Base-by-base conservation (phyloP, 495 filamentous ascomycete genomes). In the Aspergillus homomorphus region DNA sequence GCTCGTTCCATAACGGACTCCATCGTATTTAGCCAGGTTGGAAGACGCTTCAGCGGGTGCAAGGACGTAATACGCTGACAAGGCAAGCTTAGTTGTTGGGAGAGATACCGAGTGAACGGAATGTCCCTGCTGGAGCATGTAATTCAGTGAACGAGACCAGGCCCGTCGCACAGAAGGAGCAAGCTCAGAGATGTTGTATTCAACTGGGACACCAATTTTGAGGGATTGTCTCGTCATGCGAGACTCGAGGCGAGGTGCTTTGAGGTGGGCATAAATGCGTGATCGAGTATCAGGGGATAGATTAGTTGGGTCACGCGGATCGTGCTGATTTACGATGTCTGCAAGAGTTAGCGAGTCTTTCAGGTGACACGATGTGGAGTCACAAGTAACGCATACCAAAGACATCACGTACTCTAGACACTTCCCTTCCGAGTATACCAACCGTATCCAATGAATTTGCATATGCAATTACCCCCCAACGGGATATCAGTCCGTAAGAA, bases 11-110 rank as follows among this genome's bases (percentile, higher is more conserved):
- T 96, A 99, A 16, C 94, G 87, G 12, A 97, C 82, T 8, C 95
- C 94, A 65, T 99, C 94, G 69, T 96, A 99, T 72, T 94, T 96
- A 50, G 94, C 89, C n/a, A 99, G 83, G 59, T 99, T 99, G 18
- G 93, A 97, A 14, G 89, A 91, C 15, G 95, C 95, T 75, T 99
- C 94, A 14, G 94, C 91, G 0, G 95, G 90, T 7, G 94, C 94
- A 60, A 99, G 85, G 48, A 98, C 80, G 67, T 99, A 99, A 71
- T 99, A 99, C 30, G 94, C 88, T 3, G 91, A 88, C 10, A 99
- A 79, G 1, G 94, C 95, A 57, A 88, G 85, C 53, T 83, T 84
- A 10, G 94, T 99, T 5, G 85, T 81, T 15, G 94, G 92, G 2
- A 98, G 78, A n/a, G 89, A 91, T 14, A 98, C 81, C 3, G 87